Base-by-base conservation (phyloP, 371 early-diverging fungal genomes). In the Caulochytrium protostelioides region DNA sequence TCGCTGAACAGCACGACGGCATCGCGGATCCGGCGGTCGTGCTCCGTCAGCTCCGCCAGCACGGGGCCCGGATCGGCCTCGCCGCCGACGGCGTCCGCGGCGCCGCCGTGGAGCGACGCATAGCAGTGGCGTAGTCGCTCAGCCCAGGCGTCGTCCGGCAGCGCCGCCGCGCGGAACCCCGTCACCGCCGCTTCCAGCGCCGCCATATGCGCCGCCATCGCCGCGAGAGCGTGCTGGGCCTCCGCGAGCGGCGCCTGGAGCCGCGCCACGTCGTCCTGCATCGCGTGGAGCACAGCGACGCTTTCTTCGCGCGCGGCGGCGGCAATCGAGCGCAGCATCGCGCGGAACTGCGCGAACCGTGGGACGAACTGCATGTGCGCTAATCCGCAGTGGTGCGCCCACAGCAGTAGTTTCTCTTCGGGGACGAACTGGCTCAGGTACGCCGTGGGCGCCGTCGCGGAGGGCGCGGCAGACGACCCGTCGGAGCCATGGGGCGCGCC, bases 361-460 rank as follows among this genome's bases (percentile, higher is more conserved):
- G n/a, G 25, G 27, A 26, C 9, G 4, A 27, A 37, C 32, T 14
- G 19, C 43, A 49, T 53, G 37, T 59, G 60, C 12, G 50, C 54
- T 8, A 39, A 9, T 16, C 47, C 41, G 40, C 60, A 59, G 30
- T 44, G 42, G 6, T 59, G 50, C 3, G 44, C 52, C 60, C 60
- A 59, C 1, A 37, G 22, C 2, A 47, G 15, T 19, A 59, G 41
- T 21, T 44, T 44, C 3, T 51, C 48, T 36, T 49, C 46, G 1
- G 60, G 60, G 12, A 59, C 52, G 34, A 42, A 59, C 34, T 54
- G 49, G 1, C 41, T 33, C 19, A 59, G 39, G 26, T 38, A 43
- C 33, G n/a, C n/a, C n/a, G n/a, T n/a, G n/a, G n/a, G n/a, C n/a
- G n/a, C n/a, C n/a, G n/a, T n/a, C n/a, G n/a, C n/a, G n/a, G n/a